Evolutionary conservation across 1,284 basidiomycete genomes (phyloP).

Genomic region (Trichosporon inkin): DNA sequence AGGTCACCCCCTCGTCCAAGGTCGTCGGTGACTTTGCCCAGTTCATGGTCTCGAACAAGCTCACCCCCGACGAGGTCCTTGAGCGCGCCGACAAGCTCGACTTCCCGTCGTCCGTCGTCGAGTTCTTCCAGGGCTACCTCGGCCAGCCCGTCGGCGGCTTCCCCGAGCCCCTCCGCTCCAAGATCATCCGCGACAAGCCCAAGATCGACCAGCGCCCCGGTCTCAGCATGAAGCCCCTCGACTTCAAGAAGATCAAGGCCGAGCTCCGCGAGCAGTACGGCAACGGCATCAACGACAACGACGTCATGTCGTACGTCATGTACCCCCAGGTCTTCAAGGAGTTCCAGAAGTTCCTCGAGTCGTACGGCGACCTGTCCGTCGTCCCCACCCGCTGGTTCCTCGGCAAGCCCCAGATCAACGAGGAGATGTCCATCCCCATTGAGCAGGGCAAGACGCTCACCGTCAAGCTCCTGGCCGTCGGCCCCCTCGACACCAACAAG

Average conservation of each 20-base stretch:
- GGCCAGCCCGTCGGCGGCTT: slow-evolving; percentile 96
- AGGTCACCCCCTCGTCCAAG: slow-evolving; percentile 99
- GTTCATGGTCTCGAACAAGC: slow-evolving; percentile 95
- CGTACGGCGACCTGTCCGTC: slow-evolving; percentile 93
- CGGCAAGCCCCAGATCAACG: slow-evolving; percentile 80
- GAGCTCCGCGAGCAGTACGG: slow-evolving; percentile 92
- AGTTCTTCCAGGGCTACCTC: slow-evolving; percentile 97
- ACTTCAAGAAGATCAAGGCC: slow-evolving; percentile 93
- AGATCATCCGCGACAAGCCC: slow-evolving; percentile 89
- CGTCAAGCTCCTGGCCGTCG: slow-evolving; percentile 91
- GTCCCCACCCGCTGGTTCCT: slow-evolving; percentile 97
- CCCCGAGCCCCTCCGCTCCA: slow-evolving; percentile 89
- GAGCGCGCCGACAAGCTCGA: slow-evolving; percentile 84
- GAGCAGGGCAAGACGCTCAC: slow-evolving; percentile 97
- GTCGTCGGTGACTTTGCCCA: slow-evolving; percentile 99
- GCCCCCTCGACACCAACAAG: slow-evolving; percentile 82
- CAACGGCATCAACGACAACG: slow-evolving; percentile 83
- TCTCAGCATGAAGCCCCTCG: slow-evolving; percentile 74
- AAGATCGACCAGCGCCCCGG: slow-evolving; percentile 93
- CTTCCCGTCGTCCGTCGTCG: slow-evolving; percentile 93
- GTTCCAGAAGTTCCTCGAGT: slow-evolving; percentile 88
- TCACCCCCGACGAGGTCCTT: slow-evolving; percentile 80
- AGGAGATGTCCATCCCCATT: slow-evolving; percentile 95
- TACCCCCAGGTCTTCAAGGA: slow-evolving; percentile 86
- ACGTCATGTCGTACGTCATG: slow-evolving; percentile 85